These are phyloP conservation scores for Pleurotus cornucopiae DNA, from an alignment of 768 basidiomycete species.

Conservation along the genomic window DNA sequence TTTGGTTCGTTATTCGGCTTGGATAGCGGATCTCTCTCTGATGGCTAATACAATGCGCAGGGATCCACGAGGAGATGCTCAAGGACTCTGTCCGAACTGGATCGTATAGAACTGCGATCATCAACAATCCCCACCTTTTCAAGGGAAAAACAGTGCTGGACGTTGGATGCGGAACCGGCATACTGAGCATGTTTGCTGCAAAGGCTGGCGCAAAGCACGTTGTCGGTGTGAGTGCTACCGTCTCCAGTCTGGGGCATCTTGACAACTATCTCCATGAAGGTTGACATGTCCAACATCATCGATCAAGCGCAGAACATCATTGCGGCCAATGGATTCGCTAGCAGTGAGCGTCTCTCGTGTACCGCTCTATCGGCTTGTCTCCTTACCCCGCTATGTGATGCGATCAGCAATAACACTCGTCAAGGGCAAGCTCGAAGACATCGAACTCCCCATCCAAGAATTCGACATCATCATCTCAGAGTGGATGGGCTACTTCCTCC, in stretches of 20 bases:
- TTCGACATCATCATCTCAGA: constrained; percentile 99
- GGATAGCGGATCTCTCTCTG: neutral
- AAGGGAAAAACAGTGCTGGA: constrained; percentile 96
- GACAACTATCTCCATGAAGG: constrained; percentile 38
- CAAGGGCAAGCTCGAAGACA: constrained; percentile 97
- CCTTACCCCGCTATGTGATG: neutral
- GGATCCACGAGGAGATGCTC: constrained; percentile 99
- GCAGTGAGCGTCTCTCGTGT: constrained; percentile 54
- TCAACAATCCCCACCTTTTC: constrained; percentile 94
- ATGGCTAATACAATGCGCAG: constrained; percentile 31
- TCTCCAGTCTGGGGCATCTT: neutral
- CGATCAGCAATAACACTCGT: constrained; percentile 86
- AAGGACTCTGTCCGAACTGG: constrained; percentile 95
- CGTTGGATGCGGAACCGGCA: constrained; percentile 98
- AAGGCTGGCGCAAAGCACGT: constrained; percentile 94
- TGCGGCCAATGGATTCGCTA: constrained; percentile 92
- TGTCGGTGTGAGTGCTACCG: constrained; percentile 65
- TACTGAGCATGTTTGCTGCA: constrained; percentile 96
- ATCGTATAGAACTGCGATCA: constrained; percentile 91
- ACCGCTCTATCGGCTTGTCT: too few relatives aligned
- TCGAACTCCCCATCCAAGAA: constrained; percentile 80
- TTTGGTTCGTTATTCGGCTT: constrained; percentile 55
- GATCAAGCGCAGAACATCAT: constrained; percentile 98
- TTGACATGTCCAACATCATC: constrained; percentile 99
- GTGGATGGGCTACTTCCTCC: constrained; percentile 99